These are phyloP conservation scores for Wilhelminamyces savonicus DNA, from an alignment of 805 yeast species.

Conservation along the genomic window DNA sequence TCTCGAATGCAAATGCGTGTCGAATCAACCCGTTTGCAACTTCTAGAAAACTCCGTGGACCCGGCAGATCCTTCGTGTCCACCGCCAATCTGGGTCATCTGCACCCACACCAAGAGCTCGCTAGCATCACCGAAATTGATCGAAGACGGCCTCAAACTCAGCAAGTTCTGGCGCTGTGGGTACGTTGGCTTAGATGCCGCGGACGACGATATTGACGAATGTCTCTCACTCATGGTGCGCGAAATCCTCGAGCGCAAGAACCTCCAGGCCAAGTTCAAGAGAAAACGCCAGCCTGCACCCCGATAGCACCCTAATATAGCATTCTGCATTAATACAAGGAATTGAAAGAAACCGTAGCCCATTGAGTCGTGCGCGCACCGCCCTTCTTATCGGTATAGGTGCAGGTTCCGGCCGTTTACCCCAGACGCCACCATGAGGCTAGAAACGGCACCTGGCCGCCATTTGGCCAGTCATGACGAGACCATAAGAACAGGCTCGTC, in stretches of 20 bases:
- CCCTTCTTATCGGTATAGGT: too few species aligned
- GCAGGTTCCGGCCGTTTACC: too few species aligned
- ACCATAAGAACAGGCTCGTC: too few species aligned
- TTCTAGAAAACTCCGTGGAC: constrained; percentile 22
- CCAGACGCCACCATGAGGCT: too few species aligned
- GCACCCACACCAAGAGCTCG: constrained; percentile 55
- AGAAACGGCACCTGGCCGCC: too few species aligned
- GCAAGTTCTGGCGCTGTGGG: constrained; percentile 58
- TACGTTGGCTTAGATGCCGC: constrained; percentile 58
- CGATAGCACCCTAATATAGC: too few species aligned
- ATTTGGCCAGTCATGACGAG: too few species aligned
- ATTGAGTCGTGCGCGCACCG: too few species aligned
- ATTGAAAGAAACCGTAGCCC: too few species aligned
- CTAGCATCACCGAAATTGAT: constrained; percentile 56
- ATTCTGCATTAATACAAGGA: too few species aligned
- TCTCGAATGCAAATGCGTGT: constrained; percentile 21
- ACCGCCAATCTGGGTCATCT: constrained; percentile 65
- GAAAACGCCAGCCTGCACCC: too few species aligned
- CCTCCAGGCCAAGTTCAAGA: too few species aligned
- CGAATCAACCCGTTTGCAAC: constrained; percentile 14
- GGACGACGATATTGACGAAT: constrained; percentile 49
- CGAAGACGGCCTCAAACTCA: constrained; percentile 51
- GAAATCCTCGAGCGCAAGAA: constrained; percentile 60
- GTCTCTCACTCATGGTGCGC: constrained; percentile 49
- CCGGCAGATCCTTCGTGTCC: constrained; percentile 30